These are phyloP conservation scores for Hypoxylon sp. DNA, from an alignment of 2,329 filamentous ascomycete species.

Conservation along the genomic window DNA sequence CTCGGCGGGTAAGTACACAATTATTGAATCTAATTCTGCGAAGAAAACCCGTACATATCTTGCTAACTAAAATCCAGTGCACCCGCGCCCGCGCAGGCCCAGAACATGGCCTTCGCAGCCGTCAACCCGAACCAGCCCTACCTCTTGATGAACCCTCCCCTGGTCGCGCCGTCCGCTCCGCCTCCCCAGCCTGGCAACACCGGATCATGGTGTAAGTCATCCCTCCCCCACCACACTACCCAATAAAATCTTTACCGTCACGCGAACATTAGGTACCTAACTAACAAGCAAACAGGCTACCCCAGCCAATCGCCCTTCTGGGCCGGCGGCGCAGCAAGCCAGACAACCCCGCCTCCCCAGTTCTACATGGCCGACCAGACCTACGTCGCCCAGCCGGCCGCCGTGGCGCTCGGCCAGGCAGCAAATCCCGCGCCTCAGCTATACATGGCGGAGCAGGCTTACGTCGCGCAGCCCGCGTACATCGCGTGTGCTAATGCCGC, in stretches of 20 bases:
- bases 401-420: background rate
- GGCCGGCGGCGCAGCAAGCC: slow-evolving; percentile 9
- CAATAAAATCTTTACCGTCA: background rate
- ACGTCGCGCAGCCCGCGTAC: slow-evolving; percentile 29
- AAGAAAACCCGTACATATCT: background rate
- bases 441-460: slow-evolving; percentile 23
- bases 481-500: background rate
- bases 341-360: slow-evolving; percentile 26
- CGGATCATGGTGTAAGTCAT: slow-evolving; percentile 39
- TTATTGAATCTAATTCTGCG: background rate
- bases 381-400: background rate
- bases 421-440: background rate
- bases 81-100: slow-evolving; percentile 1
- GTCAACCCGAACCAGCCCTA: slow-evolving; percentile 27
- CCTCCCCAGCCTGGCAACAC: slow-evolving; percentile 30
- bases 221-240: background rate
- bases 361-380: slow-evolving; percentile 21
- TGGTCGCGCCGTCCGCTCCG: slow-evolving; percentile 37
- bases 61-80: slow-evolving; percentile 10
- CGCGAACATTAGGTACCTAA: background rate
- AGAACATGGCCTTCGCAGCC: background rate
- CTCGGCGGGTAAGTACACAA: slow-evolving; percentile 27
- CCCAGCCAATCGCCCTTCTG: slow-evolving; percentile 39
- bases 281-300: slow-evolving; percentile 32
- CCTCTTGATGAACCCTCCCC: slow-evolving; percentile 40